Base-by-base conservation (phyloP, 331 rosid species). In the Spiraea crenata region DNA sequence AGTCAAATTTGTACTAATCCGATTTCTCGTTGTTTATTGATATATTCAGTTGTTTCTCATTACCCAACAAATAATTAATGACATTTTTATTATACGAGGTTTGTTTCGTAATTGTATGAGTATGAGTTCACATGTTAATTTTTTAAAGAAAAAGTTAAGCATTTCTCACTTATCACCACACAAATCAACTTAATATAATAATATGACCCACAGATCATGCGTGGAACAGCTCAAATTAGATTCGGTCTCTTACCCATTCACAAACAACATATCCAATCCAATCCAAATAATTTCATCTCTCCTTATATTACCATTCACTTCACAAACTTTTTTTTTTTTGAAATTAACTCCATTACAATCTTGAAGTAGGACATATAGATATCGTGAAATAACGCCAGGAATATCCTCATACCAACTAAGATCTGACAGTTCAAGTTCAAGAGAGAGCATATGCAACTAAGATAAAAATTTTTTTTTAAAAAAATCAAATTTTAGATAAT, bases 181-280 rank as follows among this genome's bases (percentile, higher is more conserved):
- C 74, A 74, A 85, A 25, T 25, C 91, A 85, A 87, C 91, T 85
- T 87, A 87, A 83, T 25, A 25, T 25, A 25, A 84, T 70, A 81
- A 82, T 86, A 83, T 85, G 92, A 81, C 90, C 92, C 92, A 92
- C 93, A 83, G 83, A 80, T 90, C 92, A 83, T 85, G 90, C 86
- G 81, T 80, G 80, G 81, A 84, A 84, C 92, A 89, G 82, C 84
- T 85, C 90, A 81, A 25, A 80, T 82, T 84, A 81, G 82, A 89
- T 85, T 91, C 85, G 80, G 60, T 80, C 82, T 25, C 52, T 77
- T 41, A 5, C 50, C 77, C 69, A 61, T 77, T 80, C 65, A 76
- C 70, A 82, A 70, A 68, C 65, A 63, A 19, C 17, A 76, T 78
- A 74, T 65, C 68, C 47, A 68, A 58, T 80, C 67, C 44, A 65